Evolutionary conservation across 345 rosid species (phyloP), one percentile per base, ranked within the genome.

Genomic region (Arabis hirsuta): DNA sequence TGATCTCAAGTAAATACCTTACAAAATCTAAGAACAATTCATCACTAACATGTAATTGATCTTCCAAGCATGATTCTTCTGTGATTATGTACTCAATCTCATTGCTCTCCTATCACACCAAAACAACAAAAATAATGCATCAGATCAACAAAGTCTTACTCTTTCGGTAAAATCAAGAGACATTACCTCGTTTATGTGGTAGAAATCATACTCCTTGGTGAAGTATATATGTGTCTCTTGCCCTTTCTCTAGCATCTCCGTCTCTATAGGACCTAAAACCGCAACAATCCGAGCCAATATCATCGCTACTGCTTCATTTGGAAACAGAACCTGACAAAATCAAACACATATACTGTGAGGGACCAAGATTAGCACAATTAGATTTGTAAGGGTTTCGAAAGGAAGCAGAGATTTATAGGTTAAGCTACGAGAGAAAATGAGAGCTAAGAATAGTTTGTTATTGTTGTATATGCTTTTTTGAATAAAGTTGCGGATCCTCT

Each of bases 301-400:
- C 92, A 87, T 88, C 14, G 83, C 90, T 29, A 87, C 83, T 0
- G 81, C 82, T 58, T 95, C 89, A 50, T 90, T 95, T 14, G 96
- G 99, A 82, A 95, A 91, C 58, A 95, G 67, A 67, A 95, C 99
- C 99, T 95, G 82, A 12, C n/a, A n/a, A n/a, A n/a, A n/a, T n/a
- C n/a, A n/a, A n/a, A n/a, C n/a, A n/a, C n/a, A n/a, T n/a, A n/a
- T n/a, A n/a, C n/a, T n/a, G n/a, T n/a, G 31, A 2, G 22, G 22
- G 2, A 2, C 2, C 22, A 2, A 22, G 2, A 22, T 2, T 2
- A 22, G 24, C 24, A 22, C 24, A 22, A 22, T 2, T 22, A 22
- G 24, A 22, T 22, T 22, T 22, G 24, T 22, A 22, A 22, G 24
- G 24, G 24, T 22, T 22, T 22, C 24, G 24, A 1, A 2, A 22